These are phyloP conservation scores for Amborella trichopoda DNA, from an alignment of 164 flowering plant species.

Conservation along the genomic window DNA sequence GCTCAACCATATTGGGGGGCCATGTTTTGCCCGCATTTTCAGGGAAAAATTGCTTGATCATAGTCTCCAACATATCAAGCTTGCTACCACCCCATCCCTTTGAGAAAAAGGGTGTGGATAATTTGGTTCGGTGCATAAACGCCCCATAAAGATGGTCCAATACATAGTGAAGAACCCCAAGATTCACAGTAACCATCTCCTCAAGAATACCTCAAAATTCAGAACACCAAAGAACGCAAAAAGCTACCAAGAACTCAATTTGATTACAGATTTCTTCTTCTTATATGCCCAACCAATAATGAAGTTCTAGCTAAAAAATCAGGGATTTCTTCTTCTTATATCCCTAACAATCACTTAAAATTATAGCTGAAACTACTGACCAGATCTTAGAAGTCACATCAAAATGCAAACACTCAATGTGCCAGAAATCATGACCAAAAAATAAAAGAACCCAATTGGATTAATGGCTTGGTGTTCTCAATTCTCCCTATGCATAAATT, in stretches of 20 bases:
- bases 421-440: no score
- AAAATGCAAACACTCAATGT: no score
- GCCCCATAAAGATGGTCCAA: slow-evolving; percentile 95
- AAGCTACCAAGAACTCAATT: neutral
- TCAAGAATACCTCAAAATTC: slow-evolving; percentile 1
- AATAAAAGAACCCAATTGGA: no score
- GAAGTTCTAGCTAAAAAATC: no score
- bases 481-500: no score
- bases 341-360: no score
- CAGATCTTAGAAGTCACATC: no score
- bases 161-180: slow-evolving; percentile 84
- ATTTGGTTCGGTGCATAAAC: slow-evolving; percentile 66
- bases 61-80: slow-evolving; percentile 65
- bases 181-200: slow-evolving; percentile 66
- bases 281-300: no score
- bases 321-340: no score
- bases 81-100: slow-evolving; percentile 91
- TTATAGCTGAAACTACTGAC: no score
- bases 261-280: no score
- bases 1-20: slow-evolving; percentile 70
- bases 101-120: slow-evolving; percentile 82
- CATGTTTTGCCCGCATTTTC: slow-evolving; percentile 46
- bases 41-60: slow-evolving; percentile 78
- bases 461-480: no score
- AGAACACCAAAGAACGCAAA: neutral